Conservation (phyloP, 139 green algal species). For the Chlamydomonas sp. region DNA sequence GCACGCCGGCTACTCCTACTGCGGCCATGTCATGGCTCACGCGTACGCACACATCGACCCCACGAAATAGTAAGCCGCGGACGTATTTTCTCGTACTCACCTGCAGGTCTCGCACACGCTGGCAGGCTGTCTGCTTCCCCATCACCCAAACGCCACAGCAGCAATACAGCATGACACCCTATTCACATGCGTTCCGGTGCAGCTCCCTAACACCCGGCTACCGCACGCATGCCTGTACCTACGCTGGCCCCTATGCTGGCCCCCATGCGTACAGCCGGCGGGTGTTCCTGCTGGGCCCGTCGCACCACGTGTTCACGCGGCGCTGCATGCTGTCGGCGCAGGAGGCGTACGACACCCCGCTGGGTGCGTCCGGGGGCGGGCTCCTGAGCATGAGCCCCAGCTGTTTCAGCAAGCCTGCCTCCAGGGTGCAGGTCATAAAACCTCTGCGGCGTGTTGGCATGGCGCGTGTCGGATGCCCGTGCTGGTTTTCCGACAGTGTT, state of each 20-base stretch:
- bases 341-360: slow-evolving; percentile 79
- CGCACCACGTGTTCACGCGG: slow-evolving; percentile 87
- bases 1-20: slow-evolving; percentile 90
- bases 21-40: slow-evolving; percentile 86
- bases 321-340: slow-evolving; percentile 79
- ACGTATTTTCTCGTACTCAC: not conserved
- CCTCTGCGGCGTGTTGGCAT: not conserved
- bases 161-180: not conserved
- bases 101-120: not conserved
- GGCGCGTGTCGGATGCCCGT: not conserved
- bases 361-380: slow-evolving; percentile 66
- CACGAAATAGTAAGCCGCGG: slow-evolving; percentile 69
- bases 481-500: not conserved
- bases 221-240: not conserved
- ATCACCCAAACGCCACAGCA: too few relatives aligned
- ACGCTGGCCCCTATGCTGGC: not conserved
- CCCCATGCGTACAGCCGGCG: slow-evolving; percentile 63
- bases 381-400: not conserved
- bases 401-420: not conserved
- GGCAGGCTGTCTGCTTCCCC: not conserved
- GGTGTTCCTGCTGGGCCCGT: slow-evolving; percentile 92
- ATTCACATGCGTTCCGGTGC: not conserved
- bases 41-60: slow-evolving; percentile 83
- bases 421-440: not conserved
- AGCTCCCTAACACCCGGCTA: not conserved